A percentile compares a stretch with the other conserved stretches of the same genome.
These are phyloP conservation scores for Aspergillus brunneoviolaceus DNA, from an alignment of 2,329 filamentous ascomycete genomes.

Conservation along the genomic window DNA sequence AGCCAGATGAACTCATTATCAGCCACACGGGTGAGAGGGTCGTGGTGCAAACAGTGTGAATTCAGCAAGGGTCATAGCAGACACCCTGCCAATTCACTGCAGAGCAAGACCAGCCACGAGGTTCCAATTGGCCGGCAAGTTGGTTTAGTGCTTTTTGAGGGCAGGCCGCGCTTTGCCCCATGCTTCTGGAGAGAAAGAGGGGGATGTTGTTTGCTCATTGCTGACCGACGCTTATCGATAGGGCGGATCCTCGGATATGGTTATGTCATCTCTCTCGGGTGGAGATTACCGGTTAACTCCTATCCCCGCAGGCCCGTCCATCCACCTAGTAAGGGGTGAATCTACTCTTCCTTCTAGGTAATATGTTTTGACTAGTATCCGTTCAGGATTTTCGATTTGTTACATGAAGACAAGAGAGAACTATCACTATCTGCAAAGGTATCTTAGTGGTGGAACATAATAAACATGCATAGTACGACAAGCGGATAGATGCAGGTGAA, in stretches of 20 bases:
- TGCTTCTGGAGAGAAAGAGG: not conserved
- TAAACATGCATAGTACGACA: not conserved
- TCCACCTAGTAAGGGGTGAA: no score
- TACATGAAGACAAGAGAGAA: not conserved
- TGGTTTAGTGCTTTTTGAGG: not conserved
- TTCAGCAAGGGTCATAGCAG: slow-evolving; percentile 12
- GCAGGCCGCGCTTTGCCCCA: not conserved
- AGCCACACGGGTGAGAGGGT: slow-evolving; percentile 10
- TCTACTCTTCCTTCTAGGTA: no score
- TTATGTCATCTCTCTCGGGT: slow-evolving; percentile 4
- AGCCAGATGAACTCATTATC: slow-evolving; percentile 32
- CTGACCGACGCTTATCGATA: slow-evolving; percentile 3
- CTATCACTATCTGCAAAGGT: not conserved
- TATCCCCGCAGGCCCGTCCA: not conserved
- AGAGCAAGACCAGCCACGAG: not conserved
- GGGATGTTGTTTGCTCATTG: slow-evolving; percentile 1
- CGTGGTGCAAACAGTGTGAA: slow-evolving; percentile 3
- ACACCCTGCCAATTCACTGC: not conserved
- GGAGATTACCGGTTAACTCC: not conserved
- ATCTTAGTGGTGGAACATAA: not conserved
- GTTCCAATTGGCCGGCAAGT: slow-evolving; percentile 9
- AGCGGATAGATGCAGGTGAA: not conserved
- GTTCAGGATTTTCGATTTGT: not conserved
- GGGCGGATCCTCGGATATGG: not conserved
- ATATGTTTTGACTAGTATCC: no score